phyloP scores from a whole-genome alignment of 2,329 filamentous ascomycete species.

The Davidsoniella australis region DNA sequence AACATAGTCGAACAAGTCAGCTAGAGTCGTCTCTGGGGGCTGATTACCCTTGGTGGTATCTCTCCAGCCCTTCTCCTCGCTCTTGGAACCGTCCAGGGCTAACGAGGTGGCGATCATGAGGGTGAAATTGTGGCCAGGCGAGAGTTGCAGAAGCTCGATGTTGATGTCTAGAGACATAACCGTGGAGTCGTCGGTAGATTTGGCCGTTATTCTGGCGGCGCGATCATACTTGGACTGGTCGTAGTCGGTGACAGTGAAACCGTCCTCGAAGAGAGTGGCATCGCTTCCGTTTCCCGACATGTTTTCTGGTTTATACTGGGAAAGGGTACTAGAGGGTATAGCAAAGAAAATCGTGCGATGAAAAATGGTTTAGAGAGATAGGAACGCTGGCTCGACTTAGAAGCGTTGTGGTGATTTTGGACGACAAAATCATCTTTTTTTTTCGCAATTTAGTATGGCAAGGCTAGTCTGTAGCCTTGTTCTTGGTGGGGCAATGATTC shows the following conservation, averaged over 20 bases:
- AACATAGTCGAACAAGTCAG: slow-evolving; percentile 75
- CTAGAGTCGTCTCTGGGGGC: slow-evolving; percentile 41
- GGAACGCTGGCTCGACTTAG: not conserved
- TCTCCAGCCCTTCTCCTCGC: slow-evolving; percentile 66
- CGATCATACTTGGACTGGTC: slow-evolving; percentile 89
- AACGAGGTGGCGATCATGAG: slow-evolving; percentile 74
- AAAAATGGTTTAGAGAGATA: not conserved
- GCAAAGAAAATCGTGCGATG: not conserved
- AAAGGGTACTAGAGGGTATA: not conserved
- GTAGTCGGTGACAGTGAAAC: slow-evolving; percentile 63
- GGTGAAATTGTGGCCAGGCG: slow-evolving; percentile 56
- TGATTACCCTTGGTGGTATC: slow-evolving; percentile 41
- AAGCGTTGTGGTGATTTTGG: not conserved
- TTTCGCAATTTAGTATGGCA: not conserved
- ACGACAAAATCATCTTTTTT: not conserved
- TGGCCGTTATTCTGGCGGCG: slow-evolving; percentile 69
- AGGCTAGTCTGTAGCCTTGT: not conserved
- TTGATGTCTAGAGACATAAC: slow-evolving; percentile 84
- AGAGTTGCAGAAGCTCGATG: slow-evolving; percentile 46
- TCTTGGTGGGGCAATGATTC: not conserved
- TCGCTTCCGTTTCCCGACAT: slow-evolving; percentile 52
- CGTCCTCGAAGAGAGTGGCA: slow-evolving; percentile 84
- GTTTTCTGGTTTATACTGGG: slow-evolving; percentile 3
- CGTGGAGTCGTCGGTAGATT: slow-evolving; percentile 56
- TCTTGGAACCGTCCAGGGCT: slow-evolving; percentile 67